Base-by-base conservation (phyloP, 2,329 filamentous ascomycete species). In the Colletotrichum tamarilloi region DNA sequence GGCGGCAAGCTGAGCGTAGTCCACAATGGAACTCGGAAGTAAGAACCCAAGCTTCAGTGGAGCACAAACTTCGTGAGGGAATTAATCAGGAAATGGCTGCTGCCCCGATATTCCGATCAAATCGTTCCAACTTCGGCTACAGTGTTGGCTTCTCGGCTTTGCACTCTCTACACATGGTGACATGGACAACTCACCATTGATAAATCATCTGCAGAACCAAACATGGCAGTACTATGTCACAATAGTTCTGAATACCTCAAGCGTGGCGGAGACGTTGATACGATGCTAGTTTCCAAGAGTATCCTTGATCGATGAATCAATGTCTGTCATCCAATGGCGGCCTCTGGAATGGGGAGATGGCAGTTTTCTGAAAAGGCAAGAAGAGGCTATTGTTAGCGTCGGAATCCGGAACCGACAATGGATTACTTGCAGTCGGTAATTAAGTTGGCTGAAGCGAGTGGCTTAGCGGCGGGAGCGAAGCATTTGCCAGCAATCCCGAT, bases 121-220 rank as follows among this genome's bases (percentile, higher is more conserved):
- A 24, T 8, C 24, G 30, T 14, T 42, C 38, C 68, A 64, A 53
- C 30, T 72, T 62, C 68, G 69, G 69, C 38, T 59, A 72, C 69
- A 68, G 65, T 72, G 53, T 22, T 53, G 38, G 1, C 9, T 14
- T 14, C 38, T 69, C 65, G 69, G 65, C 52, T 64, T 64, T 68
- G 11, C 59, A 72, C 69, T 4, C 59, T 22, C 22, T 30, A 30
- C n/a, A n/a, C 65, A 62, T 66, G 53, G 59, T 42, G 16, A 6
- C 28, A 24, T 42, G 14, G 22, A 30, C 42, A 55, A 19, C 8
- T 53, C 9, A 3, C 12, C 12, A 32, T 38, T 7, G 22, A 14
- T 22, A 12, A 64, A 14, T 8, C 9, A 11, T 14, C 8, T 38
- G 1, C 5, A 19, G 16, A 57, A 56, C 6, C 0, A 9, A 62